Base-by-base conservation (phyloP, 1,139 yeast species). In the Suhomyces wounanorum region DNA sequence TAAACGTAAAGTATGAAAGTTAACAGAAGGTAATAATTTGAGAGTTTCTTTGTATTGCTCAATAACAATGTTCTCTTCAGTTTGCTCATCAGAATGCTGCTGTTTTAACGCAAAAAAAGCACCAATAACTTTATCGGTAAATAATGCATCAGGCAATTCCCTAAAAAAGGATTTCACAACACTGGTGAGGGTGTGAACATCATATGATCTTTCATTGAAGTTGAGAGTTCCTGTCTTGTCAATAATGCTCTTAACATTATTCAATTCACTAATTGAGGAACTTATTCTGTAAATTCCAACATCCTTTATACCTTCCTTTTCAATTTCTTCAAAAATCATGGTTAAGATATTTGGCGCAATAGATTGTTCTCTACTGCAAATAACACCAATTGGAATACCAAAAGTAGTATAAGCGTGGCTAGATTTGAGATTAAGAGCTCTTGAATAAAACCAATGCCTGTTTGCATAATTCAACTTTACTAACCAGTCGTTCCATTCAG, bases 231-330 rank as follows among this genome's bases (percentile, higher is more conserved):
- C 89, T 28, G 82, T 81, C 54, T 79, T 81, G 67, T 94, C 97
- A 64, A 94, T 89, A 38, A 84, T 84, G 10, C 77, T 73, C 64
- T 86, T 89, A 54, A 91, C 76, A 25, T 83, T 79, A 53, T 80
- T 83, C 55, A 94, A 84, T 49, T 90, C 89, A 44, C 89, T 88
- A 43, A 90, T 73, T 0, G 97, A 89, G 0, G 97, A 95, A 53
- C 96, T 89, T 55, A 92, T 89, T 66, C 99, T 84, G 67, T 94
- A 94, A 18, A 94, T 75, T 21, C 99, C 99, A 53, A 90, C 89
- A 64, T 92, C 98, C 55, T 89, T 89, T 36, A 94, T 67, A 0
- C 98, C 97, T 50, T 92, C 83, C 28, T 75, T 69, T 64, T 94
- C 98, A 55, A 94, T 85, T 59, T 87, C 96, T 43, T 76, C 76